Evolutionary conservation across 23 red algal species (phyloP), one percentile per base, ranked within the genome.

Genomic region (Gracilaria domingensis): DNA sequence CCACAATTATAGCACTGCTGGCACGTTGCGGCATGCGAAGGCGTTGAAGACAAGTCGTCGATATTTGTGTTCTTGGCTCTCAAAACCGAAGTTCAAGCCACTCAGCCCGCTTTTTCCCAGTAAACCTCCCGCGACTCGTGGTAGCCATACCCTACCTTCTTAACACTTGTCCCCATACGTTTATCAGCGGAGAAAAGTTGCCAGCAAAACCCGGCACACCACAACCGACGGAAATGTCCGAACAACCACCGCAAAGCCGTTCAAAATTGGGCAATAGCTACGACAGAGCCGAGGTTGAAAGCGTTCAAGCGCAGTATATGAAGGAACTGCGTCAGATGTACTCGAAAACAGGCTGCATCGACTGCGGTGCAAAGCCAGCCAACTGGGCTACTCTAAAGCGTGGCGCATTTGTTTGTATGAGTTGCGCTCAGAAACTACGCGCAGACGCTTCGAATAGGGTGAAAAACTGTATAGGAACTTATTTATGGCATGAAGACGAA

Each of bases 371-470:
- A 42, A 69, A 45, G 45, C 64, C 75, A 0, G 88, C 80, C 1
- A 83, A 82, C 47, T 92, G 88, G 88, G 77, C 78, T 12, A 92
- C 88, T 48, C 39, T 92, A 9, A 92, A 92, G 33, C 60, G 88
- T 29, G 88, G 30, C 40, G 33, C 60, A 42, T 92, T 92, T 45
- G 88, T 92, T 2, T 92, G 88, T 30, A 81, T 92, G 14, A 70
- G 82, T 30, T 92, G 88, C 42, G 88, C 88, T 14, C 88, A 92
- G 39, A 84, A 66, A 69, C 60, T 92, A 57, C 51, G 88, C 25
- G 88, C 88, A 45, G 88, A 92, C 36, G 88, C 88, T 18, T 62
- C 78, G 8, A 92, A 92, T 57, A 60, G 80, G 2, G 66, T 92
- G 14, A 92, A 92, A 23, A 84, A 82, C 40, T 92, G 88, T 81